phyloP scores from a whole-genome alignment of 306 rosid species.

The Notholithocarpus densiflorus region DNA sequence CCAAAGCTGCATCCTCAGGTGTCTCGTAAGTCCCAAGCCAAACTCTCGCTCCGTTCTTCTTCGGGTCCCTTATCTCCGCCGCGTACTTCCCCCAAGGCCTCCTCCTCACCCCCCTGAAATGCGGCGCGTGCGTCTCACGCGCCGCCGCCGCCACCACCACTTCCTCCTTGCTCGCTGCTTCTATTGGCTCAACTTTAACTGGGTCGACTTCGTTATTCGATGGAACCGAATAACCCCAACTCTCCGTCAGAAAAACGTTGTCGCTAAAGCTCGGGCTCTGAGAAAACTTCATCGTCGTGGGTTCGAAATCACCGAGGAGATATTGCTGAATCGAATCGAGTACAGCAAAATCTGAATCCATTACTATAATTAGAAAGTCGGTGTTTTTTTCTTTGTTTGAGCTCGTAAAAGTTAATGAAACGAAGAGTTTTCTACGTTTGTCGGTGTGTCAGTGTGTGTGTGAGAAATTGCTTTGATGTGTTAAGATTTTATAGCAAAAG shows the following conservation, averaged over 20 bases:
- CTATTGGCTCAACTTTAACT: no score
- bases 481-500: no score
- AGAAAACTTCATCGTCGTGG: neutral
- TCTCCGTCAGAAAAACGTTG: neutral
- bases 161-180: no score
- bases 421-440: neutral
- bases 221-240: neutral
- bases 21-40: constrained; percentile 65
- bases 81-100: constrained; percentile 64
- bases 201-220: no score
- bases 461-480: no score
- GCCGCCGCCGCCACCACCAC: neutral
- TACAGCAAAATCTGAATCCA: neutral
- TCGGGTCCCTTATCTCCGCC: constrained; percentile 54
- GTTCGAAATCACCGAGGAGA: neutral
- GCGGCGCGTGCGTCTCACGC: neutral
- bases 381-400: no score
- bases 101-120: constrained; percentile 46
- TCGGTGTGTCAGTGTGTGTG: neutral
- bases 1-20: constrained; percentile 52
- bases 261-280: no score
- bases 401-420: neutral
- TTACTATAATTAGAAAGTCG: neutral
- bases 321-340: neutral
- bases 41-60: constrained; percentile 40